These are phyloP conservation scores for Discostella pseudostelligera DNA, from an alignment of 108 stramenopile species.

Conservation along the genomic window DNA sequence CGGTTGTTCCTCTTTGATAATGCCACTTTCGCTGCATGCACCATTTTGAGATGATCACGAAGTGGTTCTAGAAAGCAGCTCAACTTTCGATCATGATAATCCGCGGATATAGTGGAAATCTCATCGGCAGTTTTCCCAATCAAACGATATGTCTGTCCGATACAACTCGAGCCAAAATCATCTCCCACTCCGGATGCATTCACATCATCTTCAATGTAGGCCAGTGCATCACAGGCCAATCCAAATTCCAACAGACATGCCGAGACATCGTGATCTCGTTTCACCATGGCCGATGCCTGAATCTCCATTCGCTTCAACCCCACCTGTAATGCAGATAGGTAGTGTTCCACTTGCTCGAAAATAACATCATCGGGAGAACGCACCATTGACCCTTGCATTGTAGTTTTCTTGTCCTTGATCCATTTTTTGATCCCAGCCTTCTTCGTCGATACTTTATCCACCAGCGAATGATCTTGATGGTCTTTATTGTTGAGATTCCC, in stretches of 20 bases:
- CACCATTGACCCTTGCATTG: conserved; percentile 21
- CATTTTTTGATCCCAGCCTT: conserved; percentile 41
- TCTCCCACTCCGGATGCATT: background rate
- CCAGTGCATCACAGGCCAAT: conserved; percentile 49
- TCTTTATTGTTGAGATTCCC: background rate
- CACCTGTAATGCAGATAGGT: conserved; percentile 43
- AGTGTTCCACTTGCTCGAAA: conserved; percentile 43
- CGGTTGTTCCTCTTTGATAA: conserved; percentile 68
- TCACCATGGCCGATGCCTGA: conserved; percentile 38
- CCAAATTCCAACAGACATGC: conserved; percentile 45
- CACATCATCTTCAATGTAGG: conserved; percentile 23
- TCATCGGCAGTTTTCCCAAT: conserved; percentile 52
- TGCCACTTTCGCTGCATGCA: conserved; percentile 77
- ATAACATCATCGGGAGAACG: conserved; percentile 39
- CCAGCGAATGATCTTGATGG: conserved; percentile 11
- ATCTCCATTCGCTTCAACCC: conserved; percentile 31
- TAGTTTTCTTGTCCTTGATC: conserved; percentile 47
- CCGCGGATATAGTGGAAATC: conserved; percentile 40
- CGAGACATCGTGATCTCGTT: conserved; percentile 9
- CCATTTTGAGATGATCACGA: conserved; percentile 66
- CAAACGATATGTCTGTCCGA: conserved; percentile 39
- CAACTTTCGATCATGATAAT: conserved; percentile 67
- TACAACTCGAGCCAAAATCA: conserved; percentile 27
- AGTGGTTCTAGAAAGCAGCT: conserved; percentile 67
- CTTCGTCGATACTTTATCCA: conserved; percentile 23